Evolutionary conservation across 2,329 filamentous ascomycete genomes (phyloP).

Genomic region (Ilyonectria robusta): DNA sequence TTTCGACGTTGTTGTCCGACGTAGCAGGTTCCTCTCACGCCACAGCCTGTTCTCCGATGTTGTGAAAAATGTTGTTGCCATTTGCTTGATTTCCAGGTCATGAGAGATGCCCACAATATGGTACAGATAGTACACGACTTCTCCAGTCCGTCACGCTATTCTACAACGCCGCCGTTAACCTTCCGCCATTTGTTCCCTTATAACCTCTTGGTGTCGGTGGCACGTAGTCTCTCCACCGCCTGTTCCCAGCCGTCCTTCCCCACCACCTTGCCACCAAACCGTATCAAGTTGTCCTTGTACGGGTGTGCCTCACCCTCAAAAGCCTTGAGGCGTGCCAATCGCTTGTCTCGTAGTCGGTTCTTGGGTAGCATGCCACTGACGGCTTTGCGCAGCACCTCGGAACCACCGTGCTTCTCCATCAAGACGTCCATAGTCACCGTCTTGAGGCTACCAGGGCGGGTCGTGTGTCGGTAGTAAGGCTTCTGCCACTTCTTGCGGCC

Average conservation of each 20-base stretch:
- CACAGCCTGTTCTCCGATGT: not conserved
- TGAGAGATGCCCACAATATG: slow-evolving; percentile 48
- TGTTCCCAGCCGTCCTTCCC: slow-evolving; percentile 68
- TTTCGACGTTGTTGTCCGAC: not conserved
- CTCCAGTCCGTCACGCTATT: slow-evolving; percentile 39
- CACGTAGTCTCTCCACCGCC: slow-evolving; percentile 64
- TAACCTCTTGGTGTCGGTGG: slow-evolving; percentile 65
- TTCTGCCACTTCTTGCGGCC: slow-evolving; percentile 96
- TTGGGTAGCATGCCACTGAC: slow-evolving; percentile 98
- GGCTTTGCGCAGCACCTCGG: slow-evolving; percentile 90
- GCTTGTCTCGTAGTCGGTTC: slow-evolving; percentile 90
- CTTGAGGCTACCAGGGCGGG: slow-evolving; percentile 87
- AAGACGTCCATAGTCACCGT: slow-evolving; percentile 94
- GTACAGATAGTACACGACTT: slow-evolving; percentile 53
- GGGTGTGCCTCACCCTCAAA: slow-evolving; percentile 96
- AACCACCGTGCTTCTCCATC: slow-evolving; percentile 94
- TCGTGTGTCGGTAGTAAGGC: slow-evolving; percentile 95
- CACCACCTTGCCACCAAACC: slow-evolving; percentile 74
- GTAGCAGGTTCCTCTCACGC: not conserved
- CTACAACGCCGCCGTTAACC: slow-evolving; percentile 26
- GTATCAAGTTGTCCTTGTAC: slow-evolving; percentile 89
- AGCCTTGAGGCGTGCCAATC: slow-evolving; percentile 90
- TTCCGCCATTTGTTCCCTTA: slow-evolving; percentile 49
- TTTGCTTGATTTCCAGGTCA: slow-evolving; percentile 48
- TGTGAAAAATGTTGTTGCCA: slow-evolving; percentile 33